These are phyloP conservation scores for Tuber indicum DNA, from an alignment of 495 filamentous ascomycete genomes.

Conservation along the genomic window DNA sequence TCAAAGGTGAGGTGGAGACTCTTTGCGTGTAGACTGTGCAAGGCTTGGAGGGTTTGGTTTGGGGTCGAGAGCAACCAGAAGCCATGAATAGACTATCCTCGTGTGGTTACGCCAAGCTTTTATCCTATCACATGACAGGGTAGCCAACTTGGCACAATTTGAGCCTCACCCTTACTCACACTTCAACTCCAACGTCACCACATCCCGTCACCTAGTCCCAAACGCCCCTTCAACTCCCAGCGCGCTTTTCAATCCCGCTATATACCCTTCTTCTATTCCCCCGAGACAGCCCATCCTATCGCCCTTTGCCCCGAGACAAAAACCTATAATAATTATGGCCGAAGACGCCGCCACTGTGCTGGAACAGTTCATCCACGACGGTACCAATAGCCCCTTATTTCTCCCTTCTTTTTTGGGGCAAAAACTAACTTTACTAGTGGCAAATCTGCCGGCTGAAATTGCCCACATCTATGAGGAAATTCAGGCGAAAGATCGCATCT, in stretches of 20 bases:
- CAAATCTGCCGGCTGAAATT: conserved; percentile 87
- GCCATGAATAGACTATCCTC: not conserved
- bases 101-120: not conserved
- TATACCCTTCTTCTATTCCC: not conserved
- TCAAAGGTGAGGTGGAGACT: not conserved
- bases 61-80: not conserved
- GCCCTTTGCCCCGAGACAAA: not conserved
- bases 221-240: not conserved
- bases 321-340: conserved; percentile 33
- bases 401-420: not conserved
- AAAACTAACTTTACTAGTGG: conserved; percentile 48
- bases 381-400: conserved; percentile 38
- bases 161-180: not conserved
- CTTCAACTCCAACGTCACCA: conserved; percentile 21
- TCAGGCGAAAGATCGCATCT: conserved; percentile 74
- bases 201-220: conserved; percentile 13
- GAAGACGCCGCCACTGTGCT: conserved; percentile 85
- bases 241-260: not conserved
- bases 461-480: conserved; percentile 92
- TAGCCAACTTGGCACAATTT: not conserved
- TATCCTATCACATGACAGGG: not conserved
- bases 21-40: not conserved
- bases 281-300: not conserved
- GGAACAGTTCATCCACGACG: conserved; percentile 86
- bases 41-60: not conserved